Base-by-base conservation (phyloP, 2,329 filamentous ascomycete species). In the Venturia asperata region DNA sequence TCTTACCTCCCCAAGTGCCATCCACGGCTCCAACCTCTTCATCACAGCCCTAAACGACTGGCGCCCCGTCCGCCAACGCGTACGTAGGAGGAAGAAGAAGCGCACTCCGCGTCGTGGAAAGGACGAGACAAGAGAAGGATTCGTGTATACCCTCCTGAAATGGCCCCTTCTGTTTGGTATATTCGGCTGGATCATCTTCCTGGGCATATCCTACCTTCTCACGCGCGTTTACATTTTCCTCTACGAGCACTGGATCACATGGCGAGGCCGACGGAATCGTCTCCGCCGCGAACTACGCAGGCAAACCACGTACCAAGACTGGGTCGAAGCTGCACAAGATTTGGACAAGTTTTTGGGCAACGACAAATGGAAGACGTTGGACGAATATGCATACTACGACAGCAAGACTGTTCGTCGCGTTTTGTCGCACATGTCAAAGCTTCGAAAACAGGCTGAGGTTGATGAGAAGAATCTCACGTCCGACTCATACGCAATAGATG, bases 21-120 rank as follows among this genome's bases (percentile, higher is more conserved):
- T 75, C 70, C 73, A 63, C 34, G n/a, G 66, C 24, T 56, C 47
- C 7, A 65, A 75, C 69, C 68, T 85, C 62, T 92, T 92, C 74
- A 91, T 97, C 71, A 90, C 91, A 3, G 93, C 94, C 49, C 86
- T 95, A 73, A 96, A 96, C 75, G 94, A 99, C 79, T 99, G 94
- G 94, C 87, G 90, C 19, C 94, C 94, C 0, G 85, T 97, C 15
- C 87, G 89, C 70, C 85, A 93, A 73, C 87, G 84, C 66, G 82
- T 92, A 27, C 80, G 81, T 66, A 74, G 75, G 67, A 71, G 71
- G 39, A 73, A 78, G 74, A 74, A 76, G 71, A 68, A 75, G 73
- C 70, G 69, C 72, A 52, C 71, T 74, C 78, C 76, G 68, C 76
- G 76, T 47, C 77, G 80, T 64, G 81, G 79, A 68, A 90, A 87